Conservation (phyloP, 306 rosid genomes). For the Sphenostylis stenocarpa region DNA sequence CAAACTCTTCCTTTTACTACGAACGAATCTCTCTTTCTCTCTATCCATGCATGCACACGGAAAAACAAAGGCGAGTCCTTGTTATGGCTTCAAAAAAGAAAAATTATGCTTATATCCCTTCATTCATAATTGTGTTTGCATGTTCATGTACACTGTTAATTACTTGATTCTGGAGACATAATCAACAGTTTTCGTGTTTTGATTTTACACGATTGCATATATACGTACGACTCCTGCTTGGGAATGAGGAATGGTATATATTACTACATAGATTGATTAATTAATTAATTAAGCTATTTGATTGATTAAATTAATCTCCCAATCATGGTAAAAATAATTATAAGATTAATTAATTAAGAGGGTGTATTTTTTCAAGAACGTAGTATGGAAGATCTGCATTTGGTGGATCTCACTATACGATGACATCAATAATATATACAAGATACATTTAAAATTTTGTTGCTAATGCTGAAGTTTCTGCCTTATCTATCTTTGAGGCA, state of each 20-base stretch:
- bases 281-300: not conserved
- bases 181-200: constrained; percentile 31
- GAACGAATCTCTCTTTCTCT: constrained; percentile 54
- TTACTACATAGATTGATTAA: not conserved
- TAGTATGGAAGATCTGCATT: not conserved
- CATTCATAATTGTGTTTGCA: not conserved
- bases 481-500: constrained; percentile 56
- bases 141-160: not conserved
- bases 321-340: not conserved
- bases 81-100: constrained; percentile 43
- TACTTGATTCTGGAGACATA: constrained; percentile 9
- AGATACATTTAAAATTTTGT: not conserved
- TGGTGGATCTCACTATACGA: not conserved
- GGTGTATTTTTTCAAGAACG: not conserved
- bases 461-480: constrained; percentile 12
- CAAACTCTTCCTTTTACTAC: constrained; percentile 32
- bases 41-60: constrained; percentile 59
- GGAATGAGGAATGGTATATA: not conserved
- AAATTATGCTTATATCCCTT: constrained; percentile 18
- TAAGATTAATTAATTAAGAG: too few species aligned
- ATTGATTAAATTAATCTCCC: not conserved
- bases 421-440: not conserved
- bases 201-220: constrained; percentile 25
- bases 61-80: constrained; percentile 50
- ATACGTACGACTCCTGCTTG: not conserved